A percentile compares a stretch with the other conserved stretches of the same genome.
Conservation (phyloP, 208 protist species). For the Plasmodiophora brassicae region DNA sequence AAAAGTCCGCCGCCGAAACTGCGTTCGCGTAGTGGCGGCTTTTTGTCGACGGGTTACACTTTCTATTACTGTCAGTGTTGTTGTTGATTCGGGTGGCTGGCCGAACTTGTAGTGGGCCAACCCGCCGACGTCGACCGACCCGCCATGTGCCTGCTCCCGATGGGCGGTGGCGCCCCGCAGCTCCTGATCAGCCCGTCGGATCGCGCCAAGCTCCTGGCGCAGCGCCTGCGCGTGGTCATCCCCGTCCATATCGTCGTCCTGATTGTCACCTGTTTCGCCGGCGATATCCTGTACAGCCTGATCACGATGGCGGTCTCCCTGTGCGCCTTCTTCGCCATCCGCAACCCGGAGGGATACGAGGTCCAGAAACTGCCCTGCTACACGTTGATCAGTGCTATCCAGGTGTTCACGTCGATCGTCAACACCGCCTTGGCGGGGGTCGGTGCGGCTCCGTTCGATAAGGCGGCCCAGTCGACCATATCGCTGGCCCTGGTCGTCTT, state of each 20-base stretch:
- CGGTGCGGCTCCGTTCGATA: neutral
- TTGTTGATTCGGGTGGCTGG: too few relatives aligned
- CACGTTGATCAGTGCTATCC: neutral
- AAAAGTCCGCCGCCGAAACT: too few relatives aligned
- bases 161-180: slow-evolving; percentile 1
- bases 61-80: too few relatives aligned
- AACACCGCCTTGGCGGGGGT: neutral
- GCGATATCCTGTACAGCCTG: neutral
- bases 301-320: neutral
- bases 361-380: slow-evolving; percentile 16
- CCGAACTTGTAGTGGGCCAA: too few relatives aligned
- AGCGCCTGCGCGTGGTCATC: neutral
- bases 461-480: neutral
- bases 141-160: slow-evolving; percentile 15
- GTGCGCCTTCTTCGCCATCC: neutral
- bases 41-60: too few relatives aligned
- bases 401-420: neutral
- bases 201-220: neutral
- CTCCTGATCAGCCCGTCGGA: neutral
- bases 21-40: too few relatives aligned
- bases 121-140: too few relatives aligned
- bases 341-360: neutral
- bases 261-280: neutral
- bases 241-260: neutral
- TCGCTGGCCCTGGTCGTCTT: neutral